Percentiles rank a stretch among this genome's conserved stretches.
phyloP scores from a whole-genome alignment of 2,329 filamentous ascomycete genomes.

The Penicillium italicum region DNA sequence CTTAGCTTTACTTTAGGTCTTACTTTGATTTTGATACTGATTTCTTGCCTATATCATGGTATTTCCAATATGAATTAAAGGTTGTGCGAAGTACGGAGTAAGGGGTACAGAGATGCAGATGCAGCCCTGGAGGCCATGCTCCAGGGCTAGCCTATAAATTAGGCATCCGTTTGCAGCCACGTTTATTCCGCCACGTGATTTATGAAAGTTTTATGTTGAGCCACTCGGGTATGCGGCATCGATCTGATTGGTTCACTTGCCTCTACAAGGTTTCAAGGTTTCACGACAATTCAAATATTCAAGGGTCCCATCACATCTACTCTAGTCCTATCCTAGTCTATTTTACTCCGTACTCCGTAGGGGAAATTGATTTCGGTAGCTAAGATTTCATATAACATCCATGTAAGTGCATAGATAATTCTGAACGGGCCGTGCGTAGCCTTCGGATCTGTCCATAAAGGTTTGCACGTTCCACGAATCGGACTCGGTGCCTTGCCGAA shows the following conservation, averaged over 20 bases:
- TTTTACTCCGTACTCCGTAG: too few relatives aligned
- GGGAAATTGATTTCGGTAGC: background rate
- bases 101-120: background rate
- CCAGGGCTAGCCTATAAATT: too few relatives aligned
- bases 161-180: conserved; percentile 1
- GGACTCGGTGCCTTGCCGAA: conserved; percentile 1
- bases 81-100: background rate
- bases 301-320: background rate
- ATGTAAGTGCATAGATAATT: background rate
- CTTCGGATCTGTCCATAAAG: too few relatives aligned
- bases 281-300: background rate
- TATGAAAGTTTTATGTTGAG: conserved; percentile 9
- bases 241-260: conserved; percentile 10
- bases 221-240: conserved; percentile 22
- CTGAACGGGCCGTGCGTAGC: background rate
- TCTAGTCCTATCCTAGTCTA: background rate
- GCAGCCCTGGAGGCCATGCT: background rate
- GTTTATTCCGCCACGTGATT: conserved; percentile 11
- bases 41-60: background rate
- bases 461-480: background rate
- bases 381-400: background rate
- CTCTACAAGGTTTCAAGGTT: too few relatives aligned
- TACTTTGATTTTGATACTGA: background rate
- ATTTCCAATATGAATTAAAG: background rate
- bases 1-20: too few relatives aligned